phyloP scores from a whole-genome alignment of 2,329 filamentous ascomycete genomes.

The Nothopassalora personata region DNA sequence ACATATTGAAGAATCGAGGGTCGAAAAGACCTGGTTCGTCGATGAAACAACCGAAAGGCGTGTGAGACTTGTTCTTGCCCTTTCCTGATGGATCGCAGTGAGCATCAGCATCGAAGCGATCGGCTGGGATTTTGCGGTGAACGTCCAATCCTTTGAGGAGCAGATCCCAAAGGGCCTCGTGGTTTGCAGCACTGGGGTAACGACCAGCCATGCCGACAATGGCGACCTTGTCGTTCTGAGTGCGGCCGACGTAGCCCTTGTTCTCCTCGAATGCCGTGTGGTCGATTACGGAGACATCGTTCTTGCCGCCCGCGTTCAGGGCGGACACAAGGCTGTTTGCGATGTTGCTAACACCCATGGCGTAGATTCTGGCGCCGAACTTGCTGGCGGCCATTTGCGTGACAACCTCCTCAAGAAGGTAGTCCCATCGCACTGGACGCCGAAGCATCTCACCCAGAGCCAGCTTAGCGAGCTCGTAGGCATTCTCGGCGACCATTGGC shows the following conservation, averaged over 20 bases:
- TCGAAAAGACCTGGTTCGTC: slow-evolving; percentile 74
- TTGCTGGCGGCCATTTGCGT: slow-evolving; percentile 42
- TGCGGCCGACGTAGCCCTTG: slow-evolving; percentile 37
- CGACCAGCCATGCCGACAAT: slow-evolving; percentile 79
- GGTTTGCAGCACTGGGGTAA: slow-evolving; percentile 66
- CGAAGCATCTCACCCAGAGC: slow-evolving; percentile 44
- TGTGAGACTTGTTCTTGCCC: slow-evolving; percentile 69
- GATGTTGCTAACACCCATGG: slow-evolving; percentile 50
- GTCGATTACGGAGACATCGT: slow-evolving; percentile 40
- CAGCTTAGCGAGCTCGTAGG: slow-evolving; percentile 42
- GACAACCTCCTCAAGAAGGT: slow-evolving; percentile 44
- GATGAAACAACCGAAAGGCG: slow-evolving; percentile 70
- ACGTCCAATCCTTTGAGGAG: slow-evolving; percentile 70
- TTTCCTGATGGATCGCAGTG: slow-evolving; percentile 69
- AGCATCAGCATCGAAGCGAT: slow-evolving; percentile 68
- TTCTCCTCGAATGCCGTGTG: slow-evolving; percentile 41
- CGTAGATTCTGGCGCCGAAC: slow-evolving; percentile 41
- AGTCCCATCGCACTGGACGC: slow-evolving; percentile 46
- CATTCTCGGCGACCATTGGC: slow-evolving; percentile 42
- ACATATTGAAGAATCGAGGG: slow-evolving; percentile 84
- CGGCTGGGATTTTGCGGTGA: slow-evolving; percentile 60
- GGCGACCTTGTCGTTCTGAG: slow-evolving; percentile 65
- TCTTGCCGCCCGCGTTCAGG: slow-evolving; percentile 47
- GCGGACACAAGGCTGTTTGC: slow-evolving; percentile 52
- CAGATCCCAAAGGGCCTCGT: slow-evolving; percentile 69